Conservation (phyloP, 257 asterid species). For the Paraleonurus japonicus region DNA sequence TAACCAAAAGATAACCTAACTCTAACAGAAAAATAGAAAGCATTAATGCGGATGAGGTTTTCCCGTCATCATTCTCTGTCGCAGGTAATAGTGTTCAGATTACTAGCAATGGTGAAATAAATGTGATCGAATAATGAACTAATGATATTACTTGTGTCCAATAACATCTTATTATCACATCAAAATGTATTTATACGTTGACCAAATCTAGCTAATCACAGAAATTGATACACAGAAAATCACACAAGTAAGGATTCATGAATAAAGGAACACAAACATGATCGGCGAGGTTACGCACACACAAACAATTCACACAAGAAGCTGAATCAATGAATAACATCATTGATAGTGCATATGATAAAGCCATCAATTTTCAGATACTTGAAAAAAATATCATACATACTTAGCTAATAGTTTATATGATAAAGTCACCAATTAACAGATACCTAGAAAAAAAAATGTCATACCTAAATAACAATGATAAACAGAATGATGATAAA, state of each 20-base stretch:
- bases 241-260: not conserved
- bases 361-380: conserved; percentile 14
- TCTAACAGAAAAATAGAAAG: conserved; percentile 6
- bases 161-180: not conserved
- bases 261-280: conserved; percentile 15
- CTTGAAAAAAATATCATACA: not conserved
- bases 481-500: not conserved
- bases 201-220: conserved; percentile 3
- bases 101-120: conserved; percentile 11
- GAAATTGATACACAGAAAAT: not conserved
- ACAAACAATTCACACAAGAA: conserved; percentile 4
- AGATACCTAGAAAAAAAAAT: not conserved
- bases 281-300: conserved; percentile 4
- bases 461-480: conserved; percentile 5
- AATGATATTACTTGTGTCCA: not conserved
- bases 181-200: not conserved
- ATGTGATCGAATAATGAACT: conserved; percentile 11
- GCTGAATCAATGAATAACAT: not conserved
- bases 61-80: not conserved
- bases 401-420: not conserved
- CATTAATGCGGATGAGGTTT: not conserved
- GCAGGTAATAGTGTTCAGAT: not conserved
- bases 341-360: not conserved
- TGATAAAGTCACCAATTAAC: conserved; percentile 3
- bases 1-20: not conserved